Base-by-base conservation (phyloP, 768 basidiomycete species). In the Trametes sanguinea region DNA sequence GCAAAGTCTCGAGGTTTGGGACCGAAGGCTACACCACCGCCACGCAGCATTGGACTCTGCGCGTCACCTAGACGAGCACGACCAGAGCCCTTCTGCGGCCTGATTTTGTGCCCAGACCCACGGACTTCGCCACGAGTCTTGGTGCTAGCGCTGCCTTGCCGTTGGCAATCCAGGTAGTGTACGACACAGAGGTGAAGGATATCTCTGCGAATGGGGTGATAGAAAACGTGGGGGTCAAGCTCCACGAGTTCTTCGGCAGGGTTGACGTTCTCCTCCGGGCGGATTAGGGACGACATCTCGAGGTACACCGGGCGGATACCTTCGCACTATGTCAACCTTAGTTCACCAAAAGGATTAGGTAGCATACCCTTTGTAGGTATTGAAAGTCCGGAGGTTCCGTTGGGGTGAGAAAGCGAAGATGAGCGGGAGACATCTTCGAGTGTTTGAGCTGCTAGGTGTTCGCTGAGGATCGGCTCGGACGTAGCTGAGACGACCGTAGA, bases 11-110 rank as follows among this genome's bases (percentile, higher is more conserved):
- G 85, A 2, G 94, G 92, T 71, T 92, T 89, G 0, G 94, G 93
- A 33, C 94, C 94, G 63, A 94, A 95, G 6, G 93, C 93, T 43
- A 90, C 84, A 67, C 96, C 97, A 75, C 97, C 97, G 37, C 96
- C 96, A 35, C 88, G 81, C 57, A 89, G 83, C 83, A 94, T 92
- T 1, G 93, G 94, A 73, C 86, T 90, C 68, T 93, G 91, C 2
- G 80, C 85, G 68, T 95, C 94, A 50, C 95, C 96, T 9, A 97
- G 78, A 72, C 97, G 92, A 9, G 97, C 97, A 66, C 76, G 81
- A 62, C 97, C 96, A 14, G 86, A 83, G 8, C 96, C 96, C 75
- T 99, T 99, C 74, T 99, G 97, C 6, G 81, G 87, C 42, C 89
- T 85, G 60, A 98, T 85, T 77, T 99, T 99, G 69, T 82, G 78